Conservation (phyloP, 176 grass and related monocot genomes). For the Rhynchospora breviuscula region DNA sequence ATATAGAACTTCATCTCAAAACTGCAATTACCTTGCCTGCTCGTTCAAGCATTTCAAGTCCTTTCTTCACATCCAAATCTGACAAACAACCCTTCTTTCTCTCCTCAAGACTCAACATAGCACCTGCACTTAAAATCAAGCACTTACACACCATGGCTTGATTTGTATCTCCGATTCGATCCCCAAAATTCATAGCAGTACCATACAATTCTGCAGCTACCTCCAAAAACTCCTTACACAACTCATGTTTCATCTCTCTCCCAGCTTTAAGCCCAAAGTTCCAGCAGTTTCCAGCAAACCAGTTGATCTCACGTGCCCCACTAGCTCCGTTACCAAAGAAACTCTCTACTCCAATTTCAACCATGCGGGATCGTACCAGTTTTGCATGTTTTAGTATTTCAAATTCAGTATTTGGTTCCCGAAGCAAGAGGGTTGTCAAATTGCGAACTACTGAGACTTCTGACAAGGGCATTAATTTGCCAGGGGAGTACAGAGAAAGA, state of each 20-base stretch:
- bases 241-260: conserved; percentile 50
- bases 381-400: conserved; percentile 80
- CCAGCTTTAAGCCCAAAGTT: conserved; percentile 50
- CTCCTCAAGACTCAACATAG: conserved; percentile 54
- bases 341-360: conserved; percentile 47
- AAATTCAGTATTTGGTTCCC: conserved; percentile 43
- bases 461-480: conserved; percentile 60
- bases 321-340: conserved; percentile 64
- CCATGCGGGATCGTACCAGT: conserved; percentile 50
- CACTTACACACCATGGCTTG: conserved; percentile 51
- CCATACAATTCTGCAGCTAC: conserved; percentile 63
- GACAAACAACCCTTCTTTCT: conserved; percentile 42
- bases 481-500: conserved; percentile 60
- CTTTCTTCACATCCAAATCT: conserved; percentile 69
- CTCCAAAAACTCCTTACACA: conserved; percentile 64
- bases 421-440: conserved; percentile 62
- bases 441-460: conserved; percentile 68
- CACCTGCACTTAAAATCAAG: conserved; percentile 60
- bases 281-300: conserved; percentile 69
- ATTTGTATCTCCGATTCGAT: conserved; percentile 39
- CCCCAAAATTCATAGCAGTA: conserved; percentile 2
- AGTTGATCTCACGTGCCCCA: conserved; percentile 61
- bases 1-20: conserved; percentile 23
- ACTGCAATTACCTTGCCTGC: conserved; percentile 71
- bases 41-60: conserved; percentile 69